Conservation (phyloP, 139 green algal genomes). For the Edaphochlamys debaryana region DNA sequence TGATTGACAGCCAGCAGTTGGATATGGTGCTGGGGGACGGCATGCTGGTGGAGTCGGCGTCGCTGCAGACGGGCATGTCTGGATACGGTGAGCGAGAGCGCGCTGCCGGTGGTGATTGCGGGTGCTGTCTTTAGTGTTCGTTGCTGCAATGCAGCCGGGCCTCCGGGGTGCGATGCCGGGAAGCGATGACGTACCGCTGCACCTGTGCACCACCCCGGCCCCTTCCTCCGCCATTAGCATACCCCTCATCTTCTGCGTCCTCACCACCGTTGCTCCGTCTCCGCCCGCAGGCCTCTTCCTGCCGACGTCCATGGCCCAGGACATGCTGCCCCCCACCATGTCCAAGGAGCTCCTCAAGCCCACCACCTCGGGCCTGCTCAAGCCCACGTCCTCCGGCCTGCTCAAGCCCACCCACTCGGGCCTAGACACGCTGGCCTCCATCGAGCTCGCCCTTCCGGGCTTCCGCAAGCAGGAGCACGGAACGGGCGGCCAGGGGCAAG, state of each 20-base stretch:
- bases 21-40: slow-evolving; percentile 37
- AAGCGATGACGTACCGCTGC: too few relatives aligned
- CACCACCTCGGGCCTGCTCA: slow-evolving; percentile 1
- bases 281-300: slow-evolving; percentile 33
- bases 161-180: too few relatives aligned
- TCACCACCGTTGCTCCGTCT: too few relatives aligned
- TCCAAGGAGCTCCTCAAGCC: slow-evolving; percentile 34
- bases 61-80: slow-evolving; percentile 17
- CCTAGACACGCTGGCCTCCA: slow-evolving; percentile 25
- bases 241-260: too few relatives aligned
- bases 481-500: neutral
- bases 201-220: too few relatives aligned
- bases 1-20: slow-evolving; percentile 40
- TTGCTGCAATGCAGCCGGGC: neutral
- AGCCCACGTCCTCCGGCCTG: slow-evolving; percentile 23
- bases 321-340: neutral
- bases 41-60: slow-evolving; percentile 27
- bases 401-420: slow-evolving; percentile 1
- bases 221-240: too few relatives aligned
- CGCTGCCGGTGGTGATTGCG: too few relatives aligned
- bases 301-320: slow-evolving; percentile 13
- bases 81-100: too few relatives aligned
- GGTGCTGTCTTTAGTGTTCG: too few relatives aligned
- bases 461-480: slow-evolving; percentile 16
- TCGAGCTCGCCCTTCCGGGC: slow-evolving; percentile 32